Percentiles rank a stretch among this genome's conserved stretches.
phyloP scores from a whole-genome alignment of 2,329 filamentous ascomycete species.

The Sordariomycetes sp. region DNA sequence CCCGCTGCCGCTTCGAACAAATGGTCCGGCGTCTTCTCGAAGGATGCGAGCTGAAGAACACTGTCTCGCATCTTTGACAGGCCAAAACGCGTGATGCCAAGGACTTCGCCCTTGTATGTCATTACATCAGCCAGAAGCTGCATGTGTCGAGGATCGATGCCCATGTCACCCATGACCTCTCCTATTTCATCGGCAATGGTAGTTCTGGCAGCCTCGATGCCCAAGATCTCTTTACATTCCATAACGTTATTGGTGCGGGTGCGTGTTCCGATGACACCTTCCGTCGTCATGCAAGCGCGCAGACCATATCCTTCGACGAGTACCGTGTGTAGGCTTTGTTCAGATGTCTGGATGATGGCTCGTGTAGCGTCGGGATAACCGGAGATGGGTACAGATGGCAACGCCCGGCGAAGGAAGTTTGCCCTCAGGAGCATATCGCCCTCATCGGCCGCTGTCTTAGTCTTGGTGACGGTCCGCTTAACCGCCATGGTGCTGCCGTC shows the following conservation, averaged over 20 bases:
- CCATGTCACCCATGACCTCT: slow-evolving; percentile 86
- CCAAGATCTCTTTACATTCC: slow-evolving; percentile 78
- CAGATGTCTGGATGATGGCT: slow-evolving; percentile 80
- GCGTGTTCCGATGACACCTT: slow-evolving; percentile 72
- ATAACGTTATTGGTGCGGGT: slow-evolving; percentile 80
- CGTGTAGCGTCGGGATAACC: slow-evolving; percentile 80
- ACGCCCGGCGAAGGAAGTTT: slow-evolving; percentile 72
- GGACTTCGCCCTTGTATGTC: slow-evolving; percentile 96
- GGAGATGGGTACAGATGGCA: slow-evolving; percentile 79
- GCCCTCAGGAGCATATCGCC: slow-evolving; percentile 61
- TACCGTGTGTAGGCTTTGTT: slow-evolving; percentile 59
- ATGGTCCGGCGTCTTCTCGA: slow-evolving; percentile 97
- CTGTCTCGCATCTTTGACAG: slow-evolving; percentile 93
- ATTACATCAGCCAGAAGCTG: slow-evolving; percentile 94
- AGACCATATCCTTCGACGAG: slow-evolving; percentile 94
- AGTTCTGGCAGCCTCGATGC: slow-evolving; percentile 85
- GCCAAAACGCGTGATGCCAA: slow-evolving; percentile 94
- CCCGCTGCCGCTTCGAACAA: slow-evolving; percentile 88
- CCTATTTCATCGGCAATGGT: slow-evolving; percentile 87
- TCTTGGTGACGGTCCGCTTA: slow-evolving; percentile 18
- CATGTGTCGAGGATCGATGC: slow-evolving; percentile 96
- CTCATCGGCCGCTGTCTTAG: slow-evolving; percentile 32
- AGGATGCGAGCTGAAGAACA: slow-evolving; percentile 87
- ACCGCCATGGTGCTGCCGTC: slow-evolving; percentile 36
- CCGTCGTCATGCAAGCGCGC: slow-evolving; percentile 82